Percentiles rank a stretch among this genome's conserved stretches.
Evolutionary conservation across 2,329 filamentous ascomycete species (phyloP).

Genomic region (Aureobasidium uvarum): DNA sequence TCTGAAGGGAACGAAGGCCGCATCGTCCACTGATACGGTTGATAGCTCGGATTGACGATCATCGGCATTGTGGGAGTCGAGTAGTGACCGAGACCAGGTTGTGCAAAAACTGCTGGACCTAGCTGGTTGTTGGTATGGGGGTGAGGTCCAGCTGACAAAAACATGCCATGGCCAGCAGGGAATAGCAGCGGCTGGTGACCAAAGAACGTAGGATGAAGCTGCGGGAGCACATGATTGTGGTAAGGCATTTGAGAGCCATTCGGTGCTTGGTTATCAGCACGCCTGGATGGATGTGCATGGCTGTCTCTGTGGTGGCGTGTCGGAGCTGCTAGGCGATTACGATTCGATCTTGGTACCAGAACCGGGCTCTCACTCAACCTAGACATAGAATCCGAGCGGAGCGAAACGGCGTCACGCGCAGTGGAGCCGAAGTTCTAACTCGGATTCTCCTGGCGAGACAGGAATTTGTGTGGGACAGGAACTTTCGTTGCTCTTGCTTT

Average conservation of each 20-base stretch:
- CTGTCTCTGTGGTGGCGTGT: background rate
- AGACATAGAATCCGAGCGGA: background rate
- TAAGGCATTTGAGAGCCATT: background rate
- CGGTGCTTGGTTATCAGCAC: background rate
- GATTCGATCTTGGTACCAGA: too few relatives aligned
- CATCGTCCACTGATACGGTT: background rate
- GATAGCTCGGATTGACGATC: background rate
- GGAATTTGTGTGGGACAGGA: slow-evolving; percentile 19
- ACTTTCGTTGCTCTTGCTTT: background rate
- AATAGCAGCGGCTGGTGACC: background rate
- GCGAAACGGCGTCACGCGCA: background rate
- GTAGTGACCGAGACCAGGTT: background rate
- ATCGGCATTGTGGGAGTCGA: background rate
- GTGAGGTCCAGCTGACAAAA: background rate
- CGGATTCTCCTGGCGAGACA: slow-evolving; percentile 12
- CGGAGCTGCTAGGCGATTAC: background rate
- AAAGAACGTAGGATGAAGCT: background rate
- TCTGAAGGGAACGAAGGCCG: background rate
- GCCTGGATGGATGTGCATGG: background rate
- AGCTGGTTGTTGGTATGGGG: background rate
- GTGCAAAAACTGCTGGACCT: background rate
- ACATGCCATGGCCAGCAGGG: background rate
- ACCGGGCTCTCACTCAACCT: background rate
- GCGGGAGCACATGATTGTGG: background rate
- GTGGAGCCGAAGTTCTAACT: slow-evolving; percentile 4